These are phyloP conservation scores for Metschnikowia dekortorum DNA, from an alignment of 805 yeast genomes.

Conservation along the genomic window DNA sequence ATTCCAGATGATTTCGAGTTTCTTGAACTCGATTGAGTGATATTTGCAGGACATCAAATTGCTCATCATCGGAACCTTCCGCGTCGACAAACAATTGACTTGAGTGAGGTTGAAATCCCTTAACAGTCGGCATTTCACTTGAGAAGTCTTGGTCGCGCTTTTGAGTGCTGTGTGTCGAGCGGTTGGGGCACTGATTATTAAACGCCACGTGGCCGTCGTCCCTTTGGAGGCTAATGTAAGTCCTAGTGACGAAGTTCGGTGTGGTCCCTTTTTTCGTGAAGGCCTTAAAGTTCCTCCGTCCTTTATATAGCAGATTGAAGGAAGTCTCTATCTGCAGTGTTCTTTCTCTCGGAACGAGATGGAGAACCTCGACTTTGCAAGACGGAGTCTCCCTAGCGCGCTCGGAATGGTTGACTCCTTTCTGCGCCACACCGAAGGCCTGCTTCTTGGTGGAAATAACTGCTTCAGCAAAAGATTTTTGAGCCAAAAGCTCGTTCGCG, in stretches of 20 bases:
- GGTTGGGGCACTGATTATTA: background rate
- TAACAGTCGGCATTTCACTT: slow-evolving; percentile 13
- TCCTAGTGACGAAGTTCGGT: slow-evolving; percentile 11
- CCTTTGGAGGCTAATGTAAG: slow-evolving; percentile 13
- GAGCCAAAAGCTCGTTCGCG: background rate
- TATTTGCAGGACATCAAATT: background rate
- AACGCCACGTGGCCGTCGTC: slow-evolving; percentile 8
- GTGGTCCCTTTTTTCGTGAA: slow-evolving; percentile 10
- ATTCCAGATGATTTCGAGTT: background rate
- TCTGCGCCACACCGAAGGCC: background rate
- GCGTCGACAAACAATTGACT: slow-evolving; percentile 14
- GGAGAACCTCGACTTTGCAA: slow-evolving; percentile 1
- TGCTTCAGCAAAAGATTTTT: slow-evolving; percentile 1
- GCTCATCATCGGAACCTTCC: slow-evolving; percentile 1
- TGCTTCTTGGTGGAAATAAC: slow-evolving; percentile 1
- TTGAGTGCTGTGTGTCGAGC: background rate
- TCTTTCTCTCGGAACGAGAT: background rate
- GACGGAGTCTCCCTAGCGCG: background rate
- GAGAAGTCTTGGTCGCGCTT: slow-evolving; percentile 7
- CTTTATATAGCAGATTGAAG: background rate
- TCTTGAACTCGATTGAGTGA: background rate
- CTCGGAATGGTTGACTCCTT: background rate
- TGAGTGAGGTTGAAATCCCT: slow-evolving; percentile 15
- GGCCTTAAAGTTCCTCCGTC: slow-evolving; percentile 15
- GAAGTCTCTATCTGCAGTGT: background rate